phyloP scores from a whole-genome alignment of 257 asterid species.

The Penstemon newberryi region DNA sequence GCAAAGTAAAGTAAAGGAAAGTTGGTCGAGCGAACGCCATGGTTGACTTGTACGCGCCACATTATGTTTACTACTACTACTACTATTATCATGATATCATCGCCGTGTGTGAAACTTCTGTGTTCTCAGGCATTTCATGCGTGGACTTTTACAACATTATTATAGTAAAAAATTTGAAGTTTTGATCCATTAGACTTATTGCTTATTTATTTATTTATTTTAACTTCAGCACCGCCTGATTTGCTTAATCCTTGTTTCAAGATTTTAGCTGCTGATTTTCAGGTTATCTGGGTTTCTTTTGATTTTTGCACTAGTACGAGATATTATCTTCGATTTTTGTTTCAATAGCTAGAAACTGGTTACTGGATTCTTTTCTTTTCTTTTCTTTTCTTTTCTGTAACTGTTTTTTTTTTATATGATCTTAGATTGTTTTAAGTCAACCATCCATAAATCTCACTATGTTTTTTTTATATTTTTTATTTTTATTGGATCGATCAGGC shows the following conservation, averaged over 20 bases:
- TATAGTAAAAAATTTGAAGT: neutral
- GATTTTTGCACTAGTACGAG: neutral
- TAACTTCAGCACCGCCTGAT: neutral
- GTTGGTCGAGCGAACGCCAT: too few species aligned
- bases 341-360: slow-evolving; percentile 16
- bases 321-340: neutral
- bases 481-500: too few species aligned
- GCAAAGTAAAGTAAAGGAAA: too few species aligned
- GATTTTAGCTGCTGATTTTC: slow-evolving; percentile 17
- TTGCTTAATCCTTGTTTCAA: neutral
- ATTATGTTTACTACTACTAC: too few species aligned
- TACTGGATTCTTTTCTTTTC: neutral
- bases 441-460: neutral
- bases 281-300: slow-evolving; percentile 24
- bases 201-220: neutral
- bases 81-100: too few species aligned
- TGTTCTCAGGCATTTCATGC: neutral
- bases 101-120: neutral
- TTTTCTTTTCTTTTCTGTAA: neutral
- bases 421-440: slow-evolving; percentile 1
- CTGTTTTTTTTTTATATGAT: neutral
- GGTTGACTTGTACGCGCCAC: too few species aligned
- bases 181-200: neutral
- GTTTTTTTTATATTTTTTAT: too few species aligned
- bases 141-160: neutral